Conservation (phyloP, 2,329 filamentous ascomycete genomes). For the Bipolaris bicolor region DNA sequence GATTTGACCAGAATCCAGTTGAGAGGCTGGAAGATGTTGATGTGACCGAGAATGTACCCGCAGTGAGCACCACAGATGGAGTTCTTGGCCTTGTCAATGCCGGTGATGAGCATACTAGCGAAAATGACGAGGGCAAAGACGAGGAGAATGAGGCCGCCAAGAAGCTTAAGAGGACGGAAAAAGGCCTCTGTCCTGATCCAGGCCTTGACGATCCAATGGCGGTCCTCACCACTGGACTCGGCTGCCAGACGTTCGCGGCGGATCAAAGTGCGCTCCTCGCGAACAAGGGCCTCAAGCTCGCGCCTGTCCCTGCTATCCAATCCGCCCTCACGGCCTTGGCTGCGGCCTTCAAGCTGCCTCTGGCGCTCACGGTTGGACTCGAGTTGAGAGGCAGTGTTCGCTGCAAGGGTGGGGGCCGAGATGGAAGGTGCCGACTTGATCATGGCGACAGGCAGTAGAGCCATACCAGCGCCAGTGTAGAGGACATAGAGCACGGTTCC, state of each 20-base stretch:
- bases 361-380: slow-evolving; percentile 90
- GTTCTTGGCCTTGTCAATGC: slow-evolving; percentile 95
- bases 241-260: slow-evolving; percentile 86
- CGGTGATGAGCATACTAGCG: slow-evolving; percentile 92
- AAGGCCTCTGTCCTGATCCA: slow-evolving; percentile 84
- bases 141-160: slow-evolving; percentile 81
- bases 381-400: slow-evolving; percentile 78
- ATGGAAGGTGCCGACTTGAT: slow-evolving; percentile 91
- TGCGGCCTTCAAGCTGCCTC: slow-evolving; percentile 86
- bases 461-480: slow-evolving; percentile 88
- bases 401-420: slow-evolving; percentile 78
- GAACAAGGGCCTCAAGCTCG: slow-evolving; percentile 82
- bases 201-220: slow-evolving; percentile 70
- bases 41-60: slow-evolving; percentile 86
- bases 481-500: slow-evolving; percentile 85
- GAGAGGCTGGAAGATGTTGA: slow-evolving; percentile 93
- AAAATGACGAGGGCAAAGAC: slow-evolving; percentile 77
- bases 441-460: slow-evolving; percentile 84
- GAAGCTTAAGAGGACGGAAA: slow-evolving; percentile 85
- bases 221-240: slow-evolving; percentile 79
- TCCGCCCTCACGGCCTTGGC: slow-evolving; percentile 73
- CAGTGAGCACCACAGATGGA: slow-evolving; percentile 89
- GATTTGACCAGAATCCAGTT: slow-evolving; percentile 88
- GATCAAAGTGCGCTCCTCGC: slow-evolving; percentile 90
- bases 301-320: slow-evolving; percentile 85